Evolutionary conservation across 768 basidiomycete genomes (phyloP).

Genomic region (Termitomyces sp.): DNA sequence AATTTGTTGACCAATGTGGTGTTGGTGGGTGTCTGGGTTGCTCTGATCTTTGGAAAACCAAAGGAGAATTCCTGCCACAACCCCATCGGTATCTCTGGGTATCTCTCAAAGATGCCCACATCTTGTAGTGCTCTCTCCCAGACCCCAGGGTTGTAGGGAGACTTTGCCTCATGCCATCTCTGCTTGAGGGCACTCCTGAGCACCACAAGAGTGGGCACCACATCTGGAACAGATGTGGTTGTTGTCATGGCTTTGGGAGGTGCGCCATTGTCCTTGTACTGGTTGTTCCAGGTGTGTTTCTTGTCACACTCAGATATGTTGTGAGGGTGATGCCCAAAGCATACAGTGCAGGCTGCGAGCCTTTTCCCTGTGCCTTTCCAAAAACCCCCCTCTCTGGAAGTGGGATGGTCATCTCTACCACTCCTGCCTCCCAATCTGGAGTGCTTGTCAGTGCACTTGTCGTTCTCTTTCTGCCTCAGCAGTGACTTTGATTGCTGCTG

Average conservation of each 20-base stretch:
- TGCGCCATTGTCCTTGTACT: neutral
- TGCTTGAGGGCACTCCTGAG: too few relatives aligned
- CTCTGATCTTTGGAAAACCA: too few relatives aligned
- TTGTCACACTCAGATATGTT: neutral
- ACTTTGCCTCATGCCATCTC: constrained; percentile 12
- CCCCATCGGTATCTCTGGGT: constrained; percentile 13
- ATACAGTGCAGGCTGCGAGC: neutral
- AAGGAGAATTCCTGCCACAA: too few relatives aligned
- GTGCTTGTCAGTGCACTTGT: too few relatives aligned
- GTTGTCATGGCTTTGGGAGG: neutral
- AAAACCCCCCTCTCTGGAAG: neutral
- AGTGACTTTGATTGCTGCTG: too few relatives aligned
- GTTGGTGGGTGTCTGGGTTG: constrained; percentile 18
- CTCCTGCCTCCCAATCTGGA: too few relatives aligned
- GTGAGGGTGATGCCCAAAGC: neutral
- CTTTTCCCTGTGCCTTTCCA: neutral
- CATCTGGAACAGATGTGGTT: constrained; percentile 25
- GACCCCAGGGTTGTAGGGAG: too few relatives aligned
- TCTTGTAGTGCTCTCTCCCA: constrained; percentile 13
- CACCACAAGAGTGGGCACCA: constrained; percentile 16
- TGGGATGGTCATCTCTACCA: too few relatives aligned
- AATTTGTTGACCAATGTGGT: constrained; percentile 2
- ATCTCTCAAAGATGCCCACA: constrained; percentile 8
- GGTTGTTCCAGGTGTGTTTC: neutral
- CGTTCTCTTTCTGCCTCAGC: too few relatives aligned